Base-by-base conservation (phyloP, 768 basidiomycete species). In the Auriscalpium orientale region DNA sequence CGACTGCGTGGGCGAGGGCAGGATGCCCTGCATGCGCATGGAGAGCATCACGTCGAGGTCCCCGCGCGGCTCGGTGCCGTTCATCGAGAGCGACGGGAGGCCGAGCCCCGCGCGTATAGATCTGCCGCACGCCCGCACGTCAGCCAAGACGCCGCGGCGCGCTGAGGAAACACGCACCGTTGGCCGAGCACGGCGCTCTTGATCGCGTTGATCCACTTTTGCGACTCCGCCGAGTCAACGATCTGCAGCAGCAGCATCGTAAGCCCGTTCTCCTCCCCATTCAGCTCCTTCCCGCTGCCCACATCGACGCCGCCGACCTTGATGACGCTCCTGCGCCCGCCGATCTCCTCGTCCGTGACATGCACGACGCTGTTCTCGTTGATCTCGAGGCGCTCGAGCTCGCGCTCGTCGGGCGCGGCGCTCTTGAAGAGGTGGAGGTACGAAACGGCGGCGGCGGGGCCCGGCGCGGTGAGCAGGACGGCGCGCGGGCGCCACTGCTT, bases 41-140 rank as follows among this genome's bases (percentile, higher is more conserved):
- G 86, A 85, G 37, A 91, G 75, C 80, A 89, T 87, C 48, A 90
- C 89, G 65, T 91, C 89, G 74, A 91, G 80, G 64, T 91, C 89
- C 7, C 89, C 89, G 47, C 83, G 76, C 20, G 87, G 87, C 58
- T 89, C 89, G 28, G 78, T 71, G 15, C 72, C 73, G 20, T 75
- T 71, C 3, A 71, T 62, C 20, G 70, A 70, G 43, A 71, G 71
- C 0, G 75, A 65, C 28, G 80, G 70, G 21, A 74, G 69, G 36
- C 80, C 79, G 12, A 90, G 68, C 15, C 88, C 88, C 9, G 83
- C 86, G 20, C 85, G 84, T 28, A 86, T 71, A 40, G 86, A 82
- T 62, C 88, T 90, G 56, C 2, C 52, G n/a, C 56, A 46, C 46
- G 8, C 18, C 36, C 34, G 33, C 43, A 55, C 33, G 43, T 44